Percentiles rank a stretch among this genome's conserved stretches.
phyloP scores from a whole-genome alignment of 2,329 filamentous ascomycete genomes.

The Pseudogymnoascus sp. region DNA sequence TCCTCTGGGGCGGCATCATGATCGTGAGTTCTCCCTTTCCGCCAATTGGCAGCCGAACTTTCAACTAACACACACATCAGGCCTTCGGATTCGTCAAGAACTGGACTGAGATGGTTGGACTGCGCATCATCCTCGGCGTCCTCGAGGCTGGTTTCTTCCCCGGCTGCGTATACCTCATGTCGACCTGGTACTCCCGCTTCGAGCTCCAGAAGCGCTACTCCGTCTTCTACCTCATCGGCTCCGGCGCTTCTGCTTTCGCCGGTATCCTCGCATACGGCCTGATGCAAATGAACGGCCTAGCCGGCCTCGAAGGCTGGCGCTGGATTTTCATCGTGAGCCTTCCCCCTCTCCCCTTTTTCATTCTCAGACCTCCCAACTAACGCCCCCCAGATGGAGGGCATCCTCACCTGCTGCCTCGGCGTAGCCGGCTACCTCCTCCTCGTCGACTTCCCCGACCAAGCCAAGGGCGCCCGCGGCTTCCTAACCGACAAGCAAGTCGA shows the following conservation, averaged over 20 bases:
- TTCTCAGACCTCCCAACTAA: constrained; percentile 61
- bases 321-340: constrained; percentile 49
- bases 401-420: constrained; percentile 45
- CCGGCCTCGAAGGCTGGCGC: constrained; percentile 44
- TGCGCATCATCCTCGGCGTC: constrained; percentile 25
- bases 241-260: constrained; percentile 56
- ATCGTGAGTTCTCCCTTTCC: constrained; percentile 25
- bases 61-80: constrained; percentile 12
- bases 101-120: constrained; percentile 24
- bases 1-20: constrained; percentile 39
- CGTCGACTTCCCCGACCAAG: constrained; percentile 54
- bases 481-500: constrained; percentile 41
- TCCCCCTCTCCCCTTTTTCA: background rate
- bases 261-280: constrained; percentile 65
- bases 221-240: constrained; percentile 61
- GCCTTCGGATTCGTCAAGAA: constrained; percentile 30
- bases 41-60: background rate
- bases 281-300: constrained; percentile 34
- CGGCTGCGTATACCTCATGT: constrained; percentile 36
- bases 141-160: constrained; percentile 30
- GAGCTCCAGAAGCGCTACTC: constrained; percentile 65
- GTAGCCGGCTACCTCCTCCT: constrained; percentile 46
- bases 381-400: constrained; percentile 34
- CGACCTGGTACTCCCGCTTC: constrained; percentile 40
- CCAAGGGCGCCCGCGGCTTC: constrained; percentile 38